These are phyloP conservation scores for Capsaspora owczarzaki DNA, from an alignment of 78 protist species.

Conservation along the genomic window DNA sequence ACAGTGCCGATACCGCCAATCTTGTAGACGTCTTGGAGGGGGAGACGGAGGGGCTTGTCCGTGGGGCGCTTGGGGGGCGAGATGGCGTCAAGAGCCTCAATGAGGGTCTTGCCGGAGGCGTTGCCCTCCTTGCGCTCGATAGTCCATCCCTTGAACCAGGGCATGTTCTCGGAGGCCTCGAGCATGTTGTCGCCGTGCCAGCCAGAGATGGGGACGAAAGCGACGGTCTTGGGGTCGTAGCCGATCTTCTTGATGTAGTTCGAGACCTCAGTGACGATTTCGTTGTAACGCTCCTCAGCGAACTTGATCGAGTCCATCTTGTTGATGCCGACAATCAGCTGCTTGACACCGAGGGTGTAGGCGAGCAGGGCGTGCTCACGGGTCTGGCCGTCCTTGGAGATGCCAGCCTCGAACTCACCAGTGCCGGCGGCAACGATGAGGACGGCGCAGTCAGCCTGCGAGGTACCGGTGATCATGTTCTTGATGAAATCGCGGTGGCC, in stretches of 20 bases:
- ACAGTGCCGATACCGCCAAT: constrained; percentile 96
- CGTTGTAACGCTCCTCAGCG: constrained; percentile 62
- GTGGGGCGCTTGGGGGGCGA: constrained; percentile 83
- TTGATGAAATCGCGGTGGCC: constrained; percentile 99
- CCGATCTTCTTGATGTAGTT: constrained; percentile 57
- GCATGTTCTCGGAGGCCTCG: constrained; percentile 74
- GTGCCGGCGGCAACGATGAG: constrained; percentile 89
- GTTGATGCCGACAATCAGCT: constrained; percentile 81
- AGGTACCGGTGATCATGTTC: constrained; percentile 99
- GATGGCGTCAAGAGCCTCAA: constrained; percentile 83
- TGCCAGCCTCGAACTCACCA: constrained; percentile 98
- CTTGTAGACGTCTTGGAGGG: constrained; percentile 96
- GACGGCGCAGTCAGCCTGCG: constrained; percentile 93
- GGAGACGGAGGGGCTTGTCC: constrained; percentile 95
- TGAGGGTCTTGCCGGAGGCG: constrained; percentile 39
- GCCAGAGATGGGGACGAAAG: no score
- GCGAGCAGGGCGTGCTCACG: constrained; percentile 95
- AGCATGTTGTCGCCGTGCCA: constrained; percentile 96
- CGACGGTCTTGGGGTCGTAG: constrained; percentile 50
- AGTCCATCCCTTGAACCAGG: constrained; percentile 79
- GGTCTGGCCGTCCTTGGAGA: constrained; percentile 94
- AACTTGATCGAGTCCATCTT: constrained; percentile 97
- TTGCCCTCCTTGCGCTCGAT: not conserved
- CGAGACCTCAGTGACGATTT: constrained; percentile 13
- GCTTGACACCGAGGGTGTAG: constrained; percentile 86